Evolutionary conservation across 495 filamentous ascomycete species (phyloP).

Genomic region (Penicillium ucsense): DNA sequence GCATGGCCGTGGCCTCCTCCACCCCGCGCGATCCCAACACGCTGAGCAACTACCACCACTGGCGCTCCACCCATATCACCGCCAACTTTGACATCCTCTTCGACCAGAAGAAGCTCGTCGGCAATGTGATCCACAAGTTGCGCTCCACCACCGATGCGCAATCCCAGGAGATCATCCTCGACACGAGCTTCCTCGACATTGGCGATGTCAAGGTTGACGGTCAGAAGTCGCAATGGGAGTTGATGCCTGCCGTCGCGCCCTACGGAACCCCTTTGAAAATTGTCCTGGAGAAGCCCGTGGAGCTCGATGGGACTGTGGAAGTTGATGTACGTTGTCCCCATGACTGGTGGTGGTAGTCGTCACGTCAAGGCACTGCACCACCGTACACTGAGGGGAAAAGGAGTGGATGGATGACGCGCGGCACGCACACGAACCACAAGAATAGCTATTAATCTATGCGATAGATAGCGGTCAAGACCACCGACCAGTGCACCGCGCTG

Average conservation of each 20-base stretch:
- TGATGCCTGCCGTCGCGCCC: constrained; percentile 59
- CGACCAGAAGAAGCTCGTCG: constrained; percentile 58
- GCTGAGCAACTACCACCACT: constrained; percentile 80
- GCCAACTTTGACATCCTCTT: constrained; percentile 78
- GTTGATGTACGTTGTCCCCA: constrained; percentile 39
- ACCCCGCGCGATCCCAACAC: constrained; percentile 77
- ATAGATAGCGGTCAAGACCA: constrained; percentile 56
- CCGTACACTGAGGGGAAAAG: too few relatives aligned
- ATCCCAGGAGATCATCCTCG: constrained; percentile 69
- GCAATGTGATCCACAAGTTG: constrained; percentile 64
- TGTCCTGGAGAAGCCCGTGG: constrained; percentile 49
- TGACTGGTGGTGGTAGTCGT: too few relatives aligned
- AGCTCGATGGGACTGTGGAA: constrained; percentile 52
- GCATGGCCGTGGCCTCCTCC: constrained; percentile 40
- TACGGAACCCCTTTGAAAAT: constrained; percentile 76
- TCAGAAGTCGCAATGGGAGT: constrained; percentile 50
- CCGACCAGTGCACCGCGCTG: constrained; percentile 77
- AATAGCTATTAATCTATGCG: too few relatives aligned
- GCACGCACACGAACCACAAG: too few relatives aligned
- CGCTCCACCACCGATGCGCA: constrained; percentile 59
- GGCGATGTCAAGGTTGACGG: constrained; percentile 55
- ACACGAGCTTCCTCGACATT: constrained; percentile 74
- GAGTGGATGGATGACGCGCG: too few relatives aligned
- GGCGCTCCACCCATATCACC: constrained; percentile 68
- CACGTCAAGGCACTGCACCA: too few relatives aligned